These are phyloP conservation scores for Aurinia saxatilis DNA, from an alignment of 345 rosid species.

Conservation along the genomic window DNA sequence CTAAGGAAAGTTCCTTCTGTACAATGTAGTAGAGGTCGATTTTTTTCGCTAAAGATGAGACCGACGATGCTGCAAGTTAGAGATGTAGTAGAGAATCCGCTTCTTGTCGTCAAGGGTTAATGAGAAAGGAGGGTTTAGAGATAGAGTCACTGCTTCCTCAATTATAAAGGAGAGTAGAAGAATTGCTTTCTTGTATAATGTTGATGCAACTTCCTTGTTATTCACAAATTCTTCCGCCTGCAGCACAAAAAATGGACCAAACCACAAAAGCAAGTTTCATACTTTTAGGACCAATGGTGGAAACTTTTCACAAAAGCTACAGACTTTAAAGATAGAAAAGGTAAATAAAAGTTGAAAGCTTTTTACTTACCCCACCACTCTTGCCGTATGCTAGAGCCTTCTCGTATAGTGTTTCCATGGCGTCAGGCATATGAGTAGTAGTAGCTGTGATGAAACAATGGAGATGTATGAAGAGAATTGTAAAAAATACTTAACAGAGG, in stretches of 20 bases:
- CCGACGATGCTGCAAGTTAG: conserved; percentile 45
- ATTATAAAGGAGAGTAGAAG: conserved; percentile 54
- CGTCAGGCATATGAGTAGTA: conserved; percentile 68
- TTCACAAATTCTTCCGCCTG: conserved; percentile 65
- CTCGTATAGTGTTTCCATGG: conserved; percentile 65
- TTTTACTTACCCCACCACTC: conserved; percentile 51
- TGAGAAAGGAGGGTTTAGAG: conserved; percentile 51
- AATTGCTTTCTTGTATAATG: conserved; percentile 58
- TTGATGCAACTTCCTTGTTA: conserved; percentile 45
- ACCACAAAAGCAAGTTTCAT: not conserved
- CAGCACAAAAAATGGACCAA: not conserved
- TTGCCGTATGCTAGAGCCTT: conserved; percentile 50
- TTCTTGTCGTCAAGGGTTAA: conserved; percentile 40
- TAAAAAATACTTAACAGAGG: not conserved
- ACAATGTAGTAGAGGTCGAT: conserved; percentile 18
- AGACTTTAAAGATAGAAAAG: conserved; percentile 1
- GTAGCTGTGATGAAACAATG: conserved; percentile 39
- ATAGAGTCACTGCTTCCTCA: conserved; percentile 56
- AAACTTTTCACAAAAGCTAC: not conserved
- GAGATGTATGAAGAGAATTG: conserved; percentile 1
- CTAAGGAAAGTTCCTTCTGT: conserved; percentile 9
- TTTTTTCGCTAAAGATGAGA: conserved; percentile 31
- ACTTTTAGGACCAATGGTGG: not conserved
- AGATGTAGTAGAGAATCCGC: conserved; percentile 49
- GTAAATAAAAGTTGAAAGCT: not conserved